phyloP scores from a whole-genome alignment of 805 yeast species.

The Hanseniaspora opuntiae region DNA sequence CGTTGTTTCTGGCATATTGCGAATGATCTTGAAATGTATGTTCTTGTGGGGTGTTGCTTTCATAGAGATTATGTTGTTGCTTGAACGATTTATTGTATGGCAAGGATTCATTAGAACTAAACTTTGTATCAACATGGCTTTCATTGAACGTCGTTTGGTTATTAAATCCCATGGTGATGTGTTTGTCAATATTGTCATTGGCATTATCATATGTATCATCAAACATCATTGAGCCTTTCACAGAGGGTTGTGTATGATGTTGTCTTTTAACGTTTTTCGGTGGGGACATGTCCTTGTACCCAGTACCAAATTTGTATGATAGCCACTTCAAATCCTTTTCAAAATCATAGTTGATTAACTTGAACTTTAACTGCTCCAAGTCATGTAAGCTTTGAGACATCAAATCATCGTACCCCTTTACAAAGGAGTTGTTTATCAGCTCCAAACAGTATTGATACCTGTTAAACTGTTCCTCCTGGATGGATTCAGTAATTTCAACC shows the following conservation, averaged over 20 bases:
- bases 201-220: neutral
- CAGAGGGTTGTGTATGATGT: neutral
- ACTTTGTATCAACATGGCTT: neutral
- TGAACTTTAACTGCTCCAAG: slow-evolving; percentile 3
- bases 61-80: neutral
- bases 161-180: neutral
- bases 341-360: slow-evolving; percentile 8
- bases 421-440: slow-evolving; percentile 1
- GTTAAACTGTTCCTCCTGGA: slow-evolving; percentile 21
- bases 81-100: neutral
- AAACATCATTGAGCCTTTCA: neutral
- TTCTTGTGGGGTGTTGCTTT: neutral
- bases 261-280: neutral
- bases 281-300: neutral
- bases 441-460: slow-evolving; percentile 3
- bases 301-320: slow-evolving; percentile 4
- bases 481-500: slow-evolving; percentile 19
- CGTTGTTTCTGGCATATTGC: neutral
- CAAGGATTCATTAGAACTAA: neutral
- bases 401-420: slow-evolving; percentile 7
- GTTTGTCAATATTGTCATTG: neutral
- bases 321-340: slow-evolving; percentile 8
- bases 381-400: slow-evolving; percentile 3
- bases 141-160: neutral
- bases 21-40: neutral